phyloP scores from a whole-genome alignment of 805 yeast genomes.

The Lachancea sp. region DNA sequence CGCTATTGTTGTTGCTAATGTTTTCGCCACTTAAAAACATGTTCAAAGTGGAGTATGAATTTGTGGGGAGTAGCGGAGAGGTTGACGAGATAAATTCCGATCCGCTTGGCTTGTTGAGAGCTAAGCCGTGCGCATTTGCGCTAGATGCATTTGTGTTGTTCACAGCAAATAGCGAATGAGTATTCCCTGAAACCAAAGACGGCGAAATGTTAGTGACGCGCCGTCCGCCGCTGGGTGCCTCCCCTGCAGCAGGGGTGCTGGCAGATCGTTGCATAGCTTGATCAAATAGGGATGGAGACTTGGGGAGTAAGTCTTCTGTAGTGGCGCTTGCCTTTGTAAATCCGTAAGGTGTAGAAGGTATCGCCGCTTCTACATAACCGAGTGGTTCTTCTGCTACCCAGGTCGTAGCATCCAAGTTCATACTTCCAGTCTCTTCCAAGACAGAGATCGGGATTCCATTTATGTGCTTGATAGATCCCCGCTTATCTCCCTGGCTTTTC shows the following conservation, averaged over 20 bases:
- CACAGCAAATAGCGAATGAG: slow-evolving; percentile 18
- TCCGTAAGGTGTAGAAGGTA: slow-evolving; percentile 8
- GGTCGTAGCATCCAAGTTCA: slow-evolving; percentile 23
- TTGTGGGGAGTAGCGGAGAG: slow-evolving; percentile 4
- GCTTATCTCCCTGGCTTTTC: slow-evolving; percentile 16
- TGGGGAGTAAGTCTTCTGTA: not conserved
- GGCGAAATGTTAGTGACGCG: slow-evolving; percentile 8
- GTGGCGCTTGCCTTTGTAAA: slow-evolving; percentile 3
- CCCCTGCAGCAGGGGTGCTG: slow-evolving; percentile 9
- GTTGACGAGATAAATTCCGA: slow-evolving; percentile 1
- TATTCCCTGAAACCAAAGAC: slow-evolving; percentile 8
- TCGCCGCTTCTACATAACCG: not conserved
- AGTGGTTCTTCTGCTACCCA: not conserved
- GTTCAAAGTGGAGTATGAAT: slow-evolving; percentile 15
- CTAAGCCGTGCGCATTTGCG: slow-evolving; percentile 13
- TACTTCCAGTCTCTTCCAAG: slow-evolving; percentile 77
- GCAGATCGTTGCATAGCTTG: slow-evolving; percentile 10
- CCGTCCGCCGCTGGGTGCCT: slow-evolving; percentile 1
- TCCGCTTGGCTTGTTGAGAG: slow-evolving; percentile 14
- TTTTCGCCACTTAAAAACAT: slow-evolving; percentile 11
- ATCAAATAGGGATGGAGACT: slow-evolving; percentile 5
- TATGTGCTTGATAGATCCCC: slow-evolving; percentile 42
- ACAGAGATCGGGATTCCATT: slow-evolving; percentile 64
- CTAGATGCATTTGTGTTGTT: slow-evolving; percentile 18
- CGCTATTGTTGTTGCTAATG: not conserved